phyloP scores from a whole-genome alignment of 495 filamentous ascomycete species.

The Neurospora sp. region DNA sequence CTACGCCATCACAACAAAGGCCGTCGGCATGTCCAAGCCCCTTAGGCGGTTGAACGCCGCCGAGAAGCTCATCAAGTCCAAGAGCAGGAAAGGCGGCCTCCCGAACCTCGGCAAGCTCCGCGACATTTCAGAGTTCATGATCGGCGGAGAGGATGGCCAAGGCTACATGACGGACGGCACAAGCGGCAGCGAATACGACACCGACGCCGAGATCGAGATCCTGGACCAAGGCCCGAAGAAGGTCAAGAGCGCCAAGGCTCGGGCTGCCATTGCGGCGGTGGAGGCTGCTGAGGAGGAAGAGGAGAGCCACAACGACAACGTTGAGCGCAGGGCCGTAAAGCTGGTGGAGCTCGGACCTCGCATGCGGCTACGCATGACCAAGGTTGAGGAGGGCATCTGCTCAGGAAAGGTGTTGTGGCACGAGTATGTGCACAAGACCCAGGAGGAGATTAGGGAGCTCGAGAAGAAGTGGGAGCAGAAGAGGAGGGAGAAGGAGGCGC shows the following conservation, averaged over 20 bases:
- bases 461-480: slow-evolving; percentile 72
- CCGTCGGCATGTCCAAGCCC: slow-evolving; percentile 69
- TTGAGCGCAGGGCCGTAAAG: slow-evolving; percentile 82
- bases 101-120: slow-evolving; percentile 85
- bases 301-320: slow-evolving; percentile 28
- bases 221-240: slow-evolving; percentile 61
- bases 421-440: slow-evolving; percentile 77
- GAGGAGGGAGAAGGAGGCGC: slow-evolving; percentile 68
- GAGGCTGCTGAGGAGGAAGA: slow-evolving; percentile 18
- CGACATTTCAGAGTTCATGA: slow-evolving; percentile 92
- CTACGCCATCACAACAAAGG: slow-evolving; percentile 86
- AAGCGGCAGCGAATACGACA: slow-evolving; percentile 84
- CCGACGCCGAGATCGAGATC: slow-evolving; percentile 92
- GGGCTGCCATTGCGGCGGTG: slow-evolving; percentile 26
- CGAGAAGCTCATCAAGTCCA: slow-evolving; percentile 53
- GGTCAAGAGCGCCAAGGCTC: slow-evolving; percentile 52
- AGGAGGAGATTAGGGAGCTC: slow-evolving; percentile 61
- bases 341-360: slow-evolving; percentile 86
- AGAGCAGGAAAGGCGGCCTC: slow-evolving; percentile 56
- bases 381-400: slow-evolving; percentile 93
- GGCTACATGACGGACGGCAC: slow-evolving; percentile 79
- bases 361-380: slow-evolving; percentile 79
- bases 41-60: slow-evolving; percentile 81
- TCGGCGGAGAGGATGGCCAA: slow-evolving; percentile 61
- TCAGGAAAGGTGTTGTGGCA: slow-evolving; percentile 95